Evolutionary conservation across 2,329 filamentous ascomycete genomes (phyloP), one percentile per base, ranked within the genome.

Genomic region (Chaetomium sp.): DNA sequence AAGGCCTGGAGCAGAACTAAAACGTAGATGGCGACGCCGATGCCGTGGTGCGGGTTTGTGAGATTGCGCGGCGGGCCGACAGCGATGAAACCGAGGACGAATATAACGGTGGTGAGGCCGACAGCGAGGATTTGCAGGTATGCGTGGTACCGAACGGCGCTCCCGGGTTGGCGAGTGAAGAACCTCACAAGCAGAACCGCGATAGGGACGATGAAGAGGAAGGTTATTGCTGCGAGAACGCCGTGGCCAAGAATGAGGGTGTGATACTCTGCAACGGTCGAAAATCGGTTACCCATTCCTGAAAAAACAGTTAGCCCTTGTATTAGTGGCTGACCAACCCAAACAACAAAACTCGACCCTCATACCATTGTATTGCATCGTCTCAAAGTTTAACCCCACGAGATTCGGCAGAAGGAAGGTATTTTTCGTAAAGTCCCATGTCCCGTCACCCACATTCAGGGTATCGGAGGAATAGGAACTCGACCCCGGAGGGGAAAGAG

Each of bases 271-370:
- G 77, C 68, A 60, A 90, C 71, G 9, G 80, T 81, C 50, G 81
- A 77, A 70, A 92, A 92, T 56, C 88, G 84, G 68, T 91, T 91
- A 57, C 84, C 87, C 88, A 92, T 91, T 69, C 88, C 87, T 89
- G 61, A 14, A 14, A 27, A 19, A 10, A n/a, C n/a, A 3, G 9
- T 27, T 27, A 27, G 19, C 19, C 19, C 19, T 27, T 41, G 40
- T 49, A 56, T 64, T 53, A 65, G 61, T 52, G 12, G 10, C n/a
- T 12, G 11, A 9, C 5, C 43, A 19, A 49, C 38, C 48, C 40
- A 9, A 19, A 1, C 41, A 19, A 1, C 41, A 14, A 47, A 51
- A 8, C 12, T 47, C 35, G 10, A 7, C 12, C 36, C 32, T 56
- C 76, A 63, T 73, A 89, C 87, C 89, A 79, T 94, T 94, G 72